These are phyloP conservation scores for Metschnikowia arizonensis DNA, from an alignment of 805 yeast species.

Conservation along the genomic window DNA sequence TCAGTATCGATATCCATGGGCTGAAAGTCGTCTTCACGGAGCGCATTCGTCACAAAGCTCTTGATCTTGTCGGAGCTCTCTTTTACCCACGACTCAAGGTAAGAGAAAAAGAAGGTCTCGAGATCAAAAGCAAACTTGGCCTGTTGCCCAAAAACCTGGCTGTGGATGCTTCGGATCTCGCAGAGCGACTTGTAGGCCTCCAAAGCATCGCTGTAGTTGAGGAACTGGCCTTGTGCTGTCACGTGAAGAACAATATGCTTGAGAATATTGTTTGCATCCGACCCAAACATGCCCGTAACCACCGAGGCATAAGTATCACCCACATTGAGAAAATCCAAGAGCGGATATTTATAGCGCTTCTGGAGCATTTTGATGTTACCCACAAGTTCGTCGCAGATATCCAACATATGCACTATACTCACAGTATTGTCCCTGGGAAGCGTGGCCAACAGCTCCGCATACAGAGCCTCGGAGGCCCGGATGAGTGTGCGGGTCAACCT, in stretches of 20 bases:
- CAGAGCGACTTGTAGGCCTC: slow-evolving; percentile 51
- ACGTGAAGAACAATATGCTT: slow-evolving; percentile 45
- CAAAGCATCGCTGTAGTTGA: slow-evolving; percentile 53
- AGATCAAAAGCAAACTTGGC: slow-evolving; percentile 48
- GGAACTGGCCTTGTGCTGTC: slow-evolving; percentile 26
- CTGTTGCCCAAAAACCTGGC: slow-evolving; percentile 39
- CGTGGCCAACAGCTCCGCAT: slow-evolving; percentile 36
- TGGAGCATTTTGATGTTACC: slow-evolving; percentile 48
- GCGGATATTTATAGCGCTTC: slow-evolving; percentile 55
- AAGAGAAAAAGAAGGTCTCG: slow-evolving; percentile 50
- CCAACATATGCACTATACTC: slow-evolving; percentile 51
- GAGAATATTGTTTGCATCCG: slow-evolving; percentile 50
- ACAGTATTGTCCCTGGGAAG: slow-evolving; percentile 59
- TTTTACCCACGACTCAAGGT: slow-evolving; percentile 34
- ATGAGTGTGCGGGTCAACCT: slow-evolving; percentile 33
- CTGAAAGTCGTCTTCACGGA: slow-evolving; percentile 54
- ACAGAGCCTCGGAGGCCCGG: slow-evolving; percentile 34
- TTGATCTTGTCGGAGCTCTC: slow-evolving; percentile 46
- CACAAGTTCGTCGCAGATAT: slow-evolving; percentile 52
- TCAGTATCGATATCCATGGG: slow-evolving; percentile 44
- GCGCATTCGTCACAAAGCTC: slow-evolving; percentile 49
- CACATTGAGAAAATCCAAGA: slow-evolving; percentile 56
- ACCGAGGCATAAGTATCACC: slow-evolving; percentile 46
- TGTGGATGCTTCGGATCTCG: slow-evolving; percentile 49
- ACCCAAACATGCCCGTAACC: slow-evolving; percentile 49